These are phyloP conservation scores for Apophysomyces ossiformis DNA, from an alignment of 371 early-diverging fungal genomes.

Conservation along the genomic window DNA sequence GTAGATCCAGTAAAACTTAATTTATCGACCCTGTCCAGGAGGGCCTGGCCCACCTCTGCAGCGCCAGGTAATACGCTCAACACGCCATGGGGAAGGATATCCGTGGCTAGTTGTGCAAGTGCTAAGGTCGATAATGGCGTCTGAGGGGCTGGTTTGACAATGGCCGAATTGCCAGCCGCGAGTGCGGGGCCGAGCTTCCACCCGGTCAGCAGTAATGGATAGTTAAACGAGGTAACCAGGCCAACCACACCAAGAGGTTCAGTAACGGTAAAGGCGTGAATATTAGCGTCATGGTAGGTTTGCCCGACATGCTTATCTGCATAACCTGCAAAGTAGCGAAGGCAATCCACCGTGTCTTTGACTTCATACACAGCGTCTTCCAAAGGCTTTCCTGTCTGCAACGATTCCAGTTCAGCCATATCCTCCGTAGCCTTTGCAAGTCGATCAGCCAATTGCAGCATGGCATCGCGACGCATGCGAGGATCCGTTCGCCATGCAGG, in stretches of 20 bases:
- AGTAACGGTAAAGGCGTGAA: conserved; percentile 60
- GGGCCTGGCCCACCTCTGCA: conserved; percentile 27
- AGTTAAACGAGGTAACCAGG: conserved; percentile 82
- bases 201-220: conserved; percentile 71
- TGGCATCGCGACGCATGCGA: conserved; percentile 61
- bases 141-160: conserved; percentile 53
- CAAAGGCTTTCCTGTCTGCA: conserved; percentile 84
- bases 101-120: conserved; percentile 37
- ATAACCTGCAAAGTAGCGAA: conserved; percentile 78
- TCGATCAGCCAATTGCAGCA: conserved; percentile 67
- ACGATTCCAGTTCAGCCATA: conserved; percentile 77
- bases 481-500: conserved; percentile 16
- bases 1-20: conserved; percentile 71
- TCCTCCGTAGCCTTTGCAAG: conserved; percentile 53
- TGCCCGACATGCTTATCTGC: conserved; percentile 71
- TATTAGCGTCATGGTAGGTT: conserved; percentile 15
- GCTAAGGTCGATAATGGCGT: conserved; percentile 47
- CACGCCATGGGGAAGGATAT: conserved; percentile 57
- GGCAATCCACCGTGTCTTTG: conserved; percentile 68
- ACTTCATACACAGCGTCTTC: conserved; percentile 54
- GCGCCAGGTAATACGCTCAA: conserved; percentile 66
- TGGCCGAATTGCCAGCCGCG: conserved; percentile 56
- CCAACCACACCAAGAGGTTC: conserved; percentile 82
- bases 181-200: conserved; percentile 90
- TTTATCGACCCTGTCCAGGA: conserved; percentile 34